These are phyloP conservation scores for Aureobasidium musti DNA, from an alignment of 2,329 filamentous ascomycete species.

Conservation along the genomic window DNA sequence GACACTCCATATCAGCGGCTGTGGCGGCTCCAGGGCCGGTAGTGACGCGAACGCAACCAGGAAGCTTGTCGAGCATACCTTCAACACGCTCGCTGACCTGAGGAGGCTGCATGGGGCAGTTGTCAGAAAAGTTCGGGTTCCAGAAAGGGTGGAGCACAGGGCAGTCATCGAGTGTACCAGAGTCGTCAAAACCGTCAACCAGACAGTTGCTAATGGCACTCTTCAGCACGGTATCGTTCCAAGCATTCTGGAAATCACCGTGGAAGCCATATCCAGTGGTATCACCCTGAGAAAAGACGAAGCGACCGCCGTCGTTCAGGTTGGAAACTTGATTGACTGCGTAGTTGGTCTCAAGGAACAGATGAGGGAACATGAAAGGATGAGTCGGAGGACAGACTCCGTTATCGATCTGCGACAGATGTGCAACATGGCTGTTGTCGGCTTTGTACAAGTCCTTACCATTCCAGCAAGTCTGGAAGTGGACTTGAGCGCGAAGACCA, in stretches of 20 bases:
- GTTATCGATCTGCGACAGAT: slow-evolving; percentile 45
- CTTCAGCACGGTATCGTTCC: slow-evolving; percentile 46
- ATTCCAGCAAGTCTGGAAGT: slow-evolving; percentile 45
- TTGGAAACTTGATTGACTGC: slow-evolving; percentile 40
- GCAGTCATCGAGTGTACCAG: slow-evolving; percentile 43
- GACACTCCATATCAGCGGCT: slow-evolving; percentile 39
- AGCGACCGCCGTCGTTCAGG: slow-evolving; percentile 43
- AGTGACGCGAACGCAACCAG: slow-evolving; percentile 42
- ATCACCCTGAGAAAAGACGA: slow-evolving; percentile 53
- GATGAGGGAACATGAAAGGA: slow-evolving; percentile 43
- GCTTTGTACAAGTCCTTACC: slow-evolving; percentile 42
- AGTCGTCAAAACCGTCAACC: slow-evolving; percentile 35
- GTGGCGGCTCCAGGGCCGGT: slow-evolving; percentile 39
- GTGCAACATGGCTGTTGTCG: slow-evolving; percentile 48
- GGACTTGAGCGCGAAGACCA: slow-evolving; percentile 44
- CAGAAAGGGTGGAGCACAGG: slow-evolving; percentile 39
- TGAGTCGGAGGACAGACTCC: slow-evolving; percentile 47
- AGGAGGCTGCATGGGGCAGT: slow-evolving; percentile 37
- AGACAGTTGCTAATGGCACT: slow-evolving; percentile 44
- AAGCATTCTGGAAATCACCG: slow-evolving; percentile 58
- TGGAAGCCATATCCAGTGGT: slow-evolving; percentile 57
- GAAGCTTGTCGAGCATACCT: slow-evolving; percentile 40
- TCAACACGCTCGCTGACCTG: slow-evolving; percentile 38
- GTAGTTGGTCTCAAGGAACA: slow-evolving; percentile 49
- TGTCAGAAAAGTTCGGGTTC: slow-evolving; percentile 35